Base-by-base conservation (phyloP, 345 rosid species). In the Gossypium sturtianum region DNA sequence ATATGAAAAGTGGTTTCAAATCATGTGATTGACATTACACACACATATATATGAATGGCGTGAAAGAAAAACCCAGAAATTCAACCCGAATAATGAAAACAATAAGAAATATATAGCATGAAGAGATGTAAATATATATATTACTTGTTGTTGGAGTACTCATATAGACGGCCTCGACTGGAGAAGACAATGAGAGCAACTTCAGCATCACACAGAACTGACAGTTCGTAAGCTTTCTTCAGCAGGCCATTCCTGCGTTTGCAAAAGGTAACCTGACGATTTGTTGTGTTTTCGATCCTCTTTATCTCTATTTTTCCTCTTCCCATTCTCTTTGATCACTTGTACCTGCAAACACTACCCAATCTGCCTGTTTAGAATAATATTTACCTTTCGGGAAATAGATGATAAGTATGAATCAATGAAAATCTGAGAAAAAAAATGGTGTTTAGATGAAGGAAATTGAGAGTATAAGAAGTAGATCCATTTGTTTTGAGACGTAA, bases 281-380 rank as follows among this genome's bases (percentile, higher is more conserved):
- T 93, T 2, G 98, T 93, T 0, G 98, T 88, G 88, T 93, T 93
- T 83, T 93, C 98, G 49, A 93, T 91, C 90, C 98, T 89, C 87
- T 93, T 93, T 83, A 93, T 93, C 83, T 91, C 98, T 54, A 93
- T 93, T 90, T 93, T 93, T 75, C 98, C 98, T 86, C 98, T 89
- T 66, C 98, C 98, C 98, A 93, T 89, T 56, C 66, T 65, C 51
- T 65, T 65, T 34, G 41, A 34, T 43, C 51, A 65, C 51, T 65
- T 43, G 12, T 53, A 66, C 45, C 73, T 64, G 77, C 13, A 56
- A 27, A 56, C 51, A 17, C 27, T 12, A 43, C 44, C 2, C 16
- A 7, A 34, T 19, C 38, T 56, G 9, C 2, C 17, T 7, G 22
- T 23, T 72, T 19, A 72, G 47, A 54, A 8, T 38, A 34, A 34